A percentile compares a stretch with the other conserved stretches of the same genome.
phyloP scores from a whole-genome alignment of 139 green algal species.

The Trebouxia sp. region DNA sequence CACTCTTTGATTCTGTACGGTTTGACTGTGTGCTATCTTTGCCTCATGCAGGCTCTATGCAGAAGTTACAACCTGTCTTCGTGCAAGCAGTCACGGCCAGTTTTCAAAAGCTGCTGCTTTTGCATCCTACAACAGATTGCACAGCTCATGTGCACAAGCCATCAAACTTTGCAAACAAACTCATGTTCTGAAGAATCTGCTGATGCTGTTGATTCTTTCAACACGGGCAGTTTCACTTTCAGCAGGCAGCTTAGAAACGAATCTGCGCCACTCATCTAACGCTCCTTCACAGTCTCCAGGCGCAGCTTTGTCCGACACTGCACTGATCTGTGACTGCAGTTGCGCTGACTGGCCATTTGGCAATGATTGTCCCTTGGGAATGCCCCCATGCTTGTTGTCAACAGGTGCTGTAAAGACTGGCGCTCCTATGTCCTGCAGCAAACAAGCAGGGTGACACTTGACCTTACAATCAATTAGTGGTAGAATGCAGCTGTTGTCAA shows the following conservation, averaged over 20 bases:
- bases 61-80: neutral
- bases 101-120: too few species aligned
- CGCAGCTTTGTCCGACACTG: too few species aligned
- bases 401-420: neutral
- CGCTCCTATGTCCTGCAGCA: neutral
- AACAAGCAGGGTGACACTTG: neutral
- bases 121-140: too few species aligned
- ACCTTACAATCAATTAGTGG: neutral
- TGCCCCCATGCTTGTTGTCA: too few species aligned
- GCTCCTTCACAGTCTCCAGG: neutral
- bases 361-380: neutral
- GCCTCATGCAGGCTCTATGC: too few species aligned
- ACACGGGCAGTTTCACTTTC: neutral
- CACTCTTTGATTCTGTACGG: neutral
- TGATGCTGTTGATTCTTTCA: conserved; percentile 4
- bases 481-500: too few species aligned
- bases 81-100: too few species aligned
- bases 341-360: neutral
- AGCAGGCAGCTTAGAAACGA: neutral
- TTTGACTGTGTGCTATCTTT: too few species aligned
- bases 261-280: neutral
- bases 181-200: conserved; percentile 9
- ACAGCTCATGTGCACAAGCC: too few species aligned
- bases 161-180: too few species aligned
- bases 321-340: neutral